Evolutionary conservation across 441 rosid species (phyloP).

Genomic region (Gossypium schwendimanii): DNA sequence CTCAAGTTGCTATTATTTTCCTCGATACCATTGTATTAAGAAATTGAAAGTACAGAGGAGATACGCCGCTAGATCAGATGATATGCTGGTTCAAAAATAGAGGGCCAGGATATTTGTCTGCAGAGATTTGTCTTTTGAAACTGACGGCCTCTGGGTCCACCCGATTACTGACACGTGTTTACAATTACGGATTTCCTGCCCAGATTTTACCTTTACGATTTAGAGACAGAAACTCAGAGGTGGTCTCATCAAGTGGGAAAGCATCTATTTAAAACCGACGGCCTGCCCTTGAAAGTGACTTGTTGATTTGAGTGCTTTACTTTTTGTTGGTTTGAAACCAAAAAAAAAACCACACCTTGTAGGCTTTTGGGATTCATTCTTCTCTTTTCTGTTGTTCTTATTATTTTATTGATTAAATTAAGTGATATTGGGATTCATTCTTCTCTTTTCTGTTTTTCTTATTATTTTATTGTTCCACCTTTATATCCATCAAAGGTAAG

Average conservation of each 20-base stretch:
- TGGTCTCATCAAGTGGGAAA: constrained; percentile 7
- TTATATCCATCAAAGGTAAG: background rate
- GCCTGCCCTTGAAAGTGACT: background rate
- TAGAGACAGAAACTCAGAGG: constrained; percentile 2
- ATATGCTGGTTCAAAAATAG: constrained; percentile 4
- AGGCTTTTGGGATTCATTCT: too few relatives aligned
- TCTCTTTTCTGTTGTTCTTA: too few relatives aligned
- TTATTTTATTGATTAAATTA: background rate
- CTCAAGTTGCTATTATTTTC: too few relatives aligned
- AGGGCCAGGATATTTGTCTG: background rate
- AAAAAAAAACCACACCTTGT: too few relatives aligned
- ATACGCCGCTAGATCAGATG: constrained; percentile 3
- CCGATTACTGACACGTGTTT: background rate
- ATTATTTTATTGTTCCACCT: background rate
- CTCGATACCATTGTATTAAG: background rate
- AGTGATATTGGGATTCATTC: too few relatives aligned
- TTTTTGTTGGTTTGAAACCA: background rate
- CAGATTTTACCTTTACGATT: background rate
- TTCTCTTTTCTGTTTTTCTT: too few relatives aligned
- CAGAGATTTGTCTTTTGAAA: background rate
- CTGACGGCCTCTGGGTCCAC: background rate
- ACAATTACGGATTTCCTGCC: background rate
- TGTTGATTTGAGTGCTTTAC: background rate
- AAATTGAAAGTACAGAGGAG: background rate
- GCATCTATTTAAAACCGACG: background rate